A percentile compares a stretch with the other conserved stretches of the same genome.
These are phyloP conservation scores for Fusarium fujikuroi DNA, from an alignment of 2,329 filamentous ascomycete genomes.

Conservation along the genomic window DNA sequence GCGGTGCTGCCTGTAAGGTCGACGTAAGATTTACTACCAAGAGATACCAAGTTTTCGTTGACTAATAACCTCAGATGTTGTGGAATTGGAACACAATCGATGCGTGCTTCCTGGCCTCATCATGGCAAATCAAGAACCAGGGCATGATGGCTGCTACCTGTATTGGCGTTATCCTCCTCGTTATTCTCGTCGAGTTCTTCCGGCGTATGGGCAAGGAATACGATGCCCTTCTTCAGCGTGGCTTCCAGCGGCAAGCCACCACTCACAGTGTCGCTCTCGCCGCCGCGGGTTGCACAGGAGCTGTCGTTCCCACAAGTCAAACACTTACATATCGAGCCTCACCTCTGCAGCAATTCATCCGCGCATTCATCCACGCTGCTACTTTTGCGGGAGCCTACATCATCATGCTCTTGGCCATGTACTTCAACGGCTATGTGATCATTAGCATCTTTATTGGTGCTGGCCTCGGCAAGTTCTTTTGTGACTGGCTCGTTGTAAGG, in stretches of 20 bases:
- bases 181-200: conserved; percentile 76
- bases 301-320: conserved; percentile 38
- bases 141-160: conserved; percentile 83
- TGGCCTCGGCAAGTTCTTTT: conserved; percentile 64
- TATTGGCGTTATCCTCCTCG: conserved; percentile 78
- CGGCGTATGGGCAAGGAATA: conserved; percentile 78
- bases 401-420: conserved; percentile 75
- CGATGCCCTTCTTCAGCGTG: conserved; percentile 71
- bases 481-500: conserved; percentile 61
- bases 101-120: conserved; percentile 74
- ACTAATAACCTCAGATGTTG: conserved; percentile 67
- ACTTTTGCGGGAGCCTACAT: conserved; percentile 82
- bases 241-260: conserved; percentile 52
- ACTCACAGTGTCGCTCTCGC: conserved; percentile 39
- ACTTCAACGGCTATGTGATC: conserved; percentile 77
- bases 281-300: conserved; percentile 33
- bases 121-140: conserved; percentile 76
- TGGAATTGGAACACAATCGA: conserved; percentile 83
- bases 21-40: conserved; percentile 39
- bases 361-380: conserved; percentile 73
- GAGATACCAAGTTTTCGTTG: neutral
- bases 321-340: conserved; percentile 62
- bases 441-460: conserved; percentile 75
- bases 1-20: conserved; percentile 47
- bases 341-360: conserved; percentile 70